These are phyloP conservation scores for Trypanosoma boissoni DNA, from an alignment of 208 protist species.

Conservation along the genomic window DNA sequence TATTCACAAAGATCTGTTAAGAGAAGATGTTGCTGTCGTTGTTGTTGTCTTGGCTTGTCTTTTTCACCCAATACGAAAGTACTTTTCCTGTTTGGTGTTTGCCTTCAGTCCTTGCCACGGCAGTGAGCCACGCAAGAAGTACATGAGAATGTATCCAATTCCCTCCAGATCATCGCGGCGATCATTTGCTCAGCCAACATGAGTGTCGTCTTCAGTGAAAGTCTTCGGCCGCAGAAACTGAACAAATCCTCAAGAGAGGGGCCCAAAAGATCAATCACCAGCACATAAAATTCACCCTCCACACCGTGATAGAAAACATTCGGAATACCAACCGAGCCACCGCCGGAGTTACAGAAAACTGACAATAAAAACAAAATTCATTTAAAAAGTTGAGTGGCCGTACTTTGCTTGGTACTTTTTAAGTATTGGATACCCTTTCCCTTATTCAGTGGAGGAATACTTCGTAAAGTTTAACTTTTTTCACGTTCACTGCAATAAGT, in stretches of 20 bases:
- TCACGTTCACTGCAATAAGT: constrained; percentile 11
- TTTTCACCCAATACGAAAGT: constrained; percentile 44
- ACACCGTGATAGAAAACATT: constrained; percentile 93
- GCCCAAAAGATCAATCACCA: constrained; percentile 99
- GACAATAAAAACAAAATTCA: constrained; percentile 78
- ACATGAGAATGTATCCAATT: constrained; percentile 95
- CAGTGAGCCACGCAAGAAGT: constrained; percentile 96
- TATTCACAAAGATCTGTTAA: no score
- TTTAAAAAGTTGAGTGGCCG: constrained; percentile 51
- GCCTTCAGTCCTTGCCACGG: constrained; percentile 93
- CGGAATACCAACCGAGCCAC: constrained; percentile 92
- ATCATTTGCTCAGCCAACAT: constrained; percentile 96
- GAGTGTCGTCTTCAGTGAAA: constrained; percentile 93
- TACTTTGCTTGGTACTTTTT: constrained; percentile 72
- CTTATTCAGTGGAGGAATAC: constrained; percentile 95
- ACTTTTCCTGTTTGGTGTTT: constrained; percentile 13
- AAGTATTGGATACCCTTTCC: constrained; percentile 96
- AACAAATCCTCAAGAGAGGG: constrained; percentile 98
- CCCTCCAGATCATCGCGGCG: constrained; percentile 85
- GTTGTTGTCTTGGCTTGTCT: no score
- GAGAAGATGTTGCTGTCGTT: no score
- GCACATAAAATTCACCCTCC: constrained; percentile 97
- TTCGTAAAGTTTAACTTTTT: constrained; percentile 92
- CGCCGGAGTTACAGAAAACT: constrained; percentile 62
- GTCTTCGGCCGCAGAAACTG: constrained; percentile 84